Conservation (phyloP, 2,329 filamentous ascomycete species). For the Clonostachys sp. region DNA sequence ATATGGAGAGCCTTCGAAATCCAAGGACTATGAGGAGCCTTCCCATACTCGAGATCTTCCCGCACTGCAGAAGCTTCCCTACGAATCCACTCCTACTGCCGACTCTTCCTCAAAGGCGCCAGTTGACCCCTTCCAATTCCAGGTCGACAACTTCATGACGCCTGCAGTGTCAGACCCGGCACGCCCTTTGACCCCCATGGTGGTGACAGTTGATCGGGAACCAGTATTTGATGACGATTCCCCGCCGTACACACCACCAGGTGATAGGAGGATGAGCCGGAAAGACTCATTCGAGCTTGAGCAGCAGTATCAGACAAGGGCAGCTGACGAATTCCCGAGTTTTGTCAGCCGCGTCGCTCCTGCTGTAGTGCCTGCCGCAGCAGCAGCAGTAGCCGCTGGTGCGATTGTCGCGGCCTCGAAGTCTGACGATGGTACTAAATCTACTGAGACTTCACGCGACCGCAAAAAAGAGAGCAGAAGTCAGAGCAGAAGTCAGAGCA, state of each 20-base stretch:
- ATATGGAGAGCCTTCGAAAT: too few species aligned
- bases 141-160: conserved; percentile 44
- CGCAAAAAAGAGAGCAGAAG: conserved; percentile 2
- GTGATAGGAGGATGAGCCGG: conserved; percentile 35
- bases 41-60: conserved; percentile 9
- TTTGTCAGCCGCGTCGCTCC: conserved; percentile 39
- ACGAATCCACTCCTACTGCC: conserved; percentile 13
- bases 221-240: conserved; percentile 35
- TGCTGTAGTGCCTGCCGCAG: conserved; percentile 38
- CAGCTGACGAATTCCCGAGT: conserved; percentile 11
- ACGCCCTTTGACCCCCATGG: conserved; percentile 40
- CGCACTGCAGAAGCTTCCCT: conserved; percentile 17
- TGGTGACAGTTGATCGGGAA: conserved; percentile 50
- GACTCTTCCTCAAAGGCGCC: conserved; percentile 16
- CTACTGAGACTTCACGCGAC: conserved; percentile 25
- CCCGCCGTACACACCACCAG: conserved; percentile 13
- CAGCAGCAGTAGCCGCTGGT: conserved; percentile 40
- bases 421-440: conserved; percentile 21
- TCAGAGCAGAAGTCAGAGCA: background rate
- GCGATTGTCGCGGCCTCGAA: conserved; percentile 37
- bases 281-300: conserved; percentile 44
- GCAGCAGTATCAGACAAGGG: conserved; percentile 17
- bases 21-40: too few species aligned
- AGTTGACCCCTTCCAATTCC: conserved; percentile 56
- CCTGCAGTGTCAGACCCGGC: conserved; percentile 30